A percentile compares a stretch with the other conserved stretches of the same genome.
phyloP scores from a whole-genome alignment of 23 red algal genomes.

The Chondrus crispus region DNA sequence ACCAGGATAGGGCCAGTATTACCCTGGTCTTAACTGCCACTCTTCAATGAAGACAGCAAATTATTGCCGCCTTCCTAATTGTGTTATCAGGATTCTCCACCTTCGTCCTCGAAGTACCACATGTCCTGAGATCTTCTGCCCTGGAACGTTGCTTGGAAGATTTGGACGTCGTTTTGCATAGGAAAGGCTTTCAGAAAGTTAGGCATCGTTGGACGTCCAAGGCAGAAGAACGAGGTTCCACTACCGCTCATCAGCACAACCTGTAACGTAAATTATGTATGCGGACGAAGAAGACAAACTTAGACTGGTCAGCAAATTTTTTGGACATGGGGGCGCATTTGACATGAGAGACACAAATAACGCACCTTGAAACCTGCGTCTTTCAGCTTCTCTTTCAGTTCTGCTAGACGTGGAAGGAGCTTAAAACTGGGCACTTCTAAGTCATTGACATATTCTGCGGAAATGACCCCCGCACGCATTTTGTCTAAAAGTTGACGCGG shows the following conservation, averaged over 20 bases:
- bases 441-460: constrained; percentile 83
- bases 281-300: not conserved
- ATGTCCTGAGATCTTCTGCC: constrained; percentile 30
- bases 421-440: constrained; percentile 85
- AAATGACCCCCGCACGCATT: constrained; percentile 58
- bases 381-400: constrained; percentile 64
- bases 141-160: constrained; percentile 51
- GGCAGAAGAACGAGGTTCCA: constrained; percentile 93
- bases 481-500: constrained; percentile 49
- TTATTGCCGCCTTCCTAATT: too few species aligned
- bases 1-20: too few species aligned
- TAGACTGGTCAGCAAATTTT: too few species aligned
- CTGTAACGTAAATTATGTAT: not conserved
- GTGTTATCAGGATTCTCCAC: too few species aligned
- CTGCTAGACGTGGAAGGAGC: constrained; percentile 62
- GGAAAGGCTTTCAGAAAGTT: constrained; percentile 45
- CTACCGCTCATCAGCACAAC: constrained; percentile 96
- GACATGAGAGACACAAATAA: not conserved
- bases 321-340: too few species aligned
- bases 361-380: constrained; percentile 80
- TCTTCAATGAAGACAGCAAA: too few species aligned
- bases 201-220: constrained; percentile 62
- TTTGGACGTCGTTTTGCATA: constrained; percentile 48
- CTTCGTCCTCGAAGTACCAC: constrained; percentile 86
- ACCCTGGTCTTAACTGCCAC: too few species aligned